Evolutionary conservation across 1,284 basidiomycete species (phyloP).

Genomic region (Rhodotorula sp.): DNA sequence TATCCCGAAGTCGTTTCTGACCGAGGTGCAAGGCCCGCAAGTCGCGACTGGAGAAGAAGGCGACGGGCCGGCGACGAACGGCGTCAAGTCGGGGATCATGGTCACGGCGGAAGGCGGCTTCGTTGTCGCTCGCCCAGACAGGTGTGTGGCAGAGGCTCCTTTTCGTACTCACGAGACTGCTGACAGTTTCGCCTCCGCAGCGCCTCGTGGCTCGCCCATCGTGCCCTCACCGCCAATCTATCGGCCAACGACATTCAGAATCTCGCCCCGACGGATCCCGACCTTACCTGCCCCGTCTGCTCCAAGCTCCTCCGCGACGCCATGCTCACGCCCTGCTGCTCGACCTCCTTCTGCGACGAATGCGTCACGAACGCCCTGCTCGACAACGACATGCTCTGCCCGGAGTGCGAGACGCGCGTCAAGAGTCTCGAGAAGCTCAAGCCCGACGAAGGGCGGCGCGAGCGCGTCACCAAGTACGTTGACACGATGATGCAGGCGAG

Average conservation of each 20-base stretch:
- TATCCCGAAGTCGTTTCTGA: slow-evolving; percentile 87
- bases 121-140: slow-evolving; percentile 88
- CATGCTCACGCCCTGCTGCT: slow-evolving; percentile 86
- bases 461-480: slow-evolving; percentile 74
- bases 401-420: slow-evolving; percentile 79
- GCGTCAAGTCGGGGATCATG: slow-evolving; percentile 73
- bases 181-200: slow-evolving; percentile 51
- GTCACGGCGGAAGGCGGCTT: slow-evolving; percentile 94
- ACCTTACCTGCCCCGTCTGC: slow-evolving; percentile 81
- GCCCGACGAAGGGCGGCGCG: slow-evolving; percentile 72
- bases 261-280: slow-evolving; percentile 66
- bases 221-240: slow-evolving; percentile 67
- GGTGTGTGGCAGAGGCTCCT: slow-evolving; percentile 48
- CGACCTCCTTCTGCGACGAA: slow-evolving; percentile 86
- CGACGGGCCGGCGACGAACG: background rate
- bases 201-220: slow-evolving; percentile 88
- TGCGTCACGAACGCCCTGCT: slow-evolving; percentile 87
- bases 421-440: slow-evolving; percentile 77
- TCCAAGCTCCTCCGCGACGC: slow-evolving; percentile 84
- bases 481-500: slow-evolving; percentile 78
- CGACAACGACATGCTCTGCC: slow-evolving; percentile 89
- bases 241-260: slow-evolving; percentile 83
- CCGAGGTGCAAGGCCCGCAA: slow-evolving; percentile 85
- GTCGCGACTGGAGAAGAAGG: slow-evolving; percentile 26
- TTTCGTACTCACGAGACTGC: background rate